Base-by-base conservation (phyloP, 805 yeast species). In the Sugiyamaella mastotermitis region DNA sequence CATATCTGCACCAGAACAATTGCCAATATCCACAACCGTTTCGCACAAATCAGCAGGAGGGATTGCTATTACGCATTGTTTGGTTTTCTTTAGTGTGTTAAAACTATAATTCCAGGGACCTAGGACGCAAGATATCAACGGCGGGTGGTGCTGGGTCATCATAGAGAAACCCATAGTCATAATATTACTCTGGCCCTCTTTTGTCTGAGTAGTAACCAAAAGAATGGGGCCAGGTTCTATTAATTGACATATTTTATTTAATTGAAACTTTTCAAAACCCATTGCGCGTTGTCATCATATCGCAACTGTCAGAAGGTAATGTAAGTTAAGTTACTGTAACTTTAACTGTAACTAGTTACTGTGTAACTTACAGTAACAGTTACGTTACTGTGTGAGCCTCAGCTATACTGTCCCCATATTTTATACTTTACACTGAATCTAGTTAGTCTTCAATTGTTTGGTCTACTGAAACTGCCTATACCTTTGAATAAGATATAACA, bases 151-250 rank as follows among this genome's bases (percentile, higher is more conserved):
- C 24, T 35, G 40, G n/a, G 21, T 18, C 30, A 33, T 25, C 43
- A 40, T 40, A 31, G 35, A 40, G 28, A 40, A 40, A 3, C 43
- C 43, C 43, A 40, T 40, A 5, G 43, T 40, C 43, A 40, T 40
- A 25, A 40, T 31, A 21, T 40, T 40, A 18, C 17, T 23, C 11
- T 13, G 18, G 10, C 21, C 35, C 4, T 30, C 40, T 10, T 20
- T 27, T 10, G 33, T 20, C 4, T 23, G 25, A 13, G 43, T 40
- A 11, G 31, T 27, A 24, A 40, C 43, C 3, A 40, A 37, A 26
- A 31, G 40, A 21, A 40, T 36, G 8, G 43, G 43, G 5, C 43
- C 43, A 6, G 43, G 43, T 18, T 40, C 43, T n/a, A 40, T 36
- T 18, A 40, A 15, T 17, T 24, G 35, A 18, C 43, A 40, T 22